Percentiles rank a stretch among this genome's conserved stretches.
phyloP scores from a whole-genome alignment of 2,329 filamentous ascomycete genomes.

The Fusarium sp. region DNA sequence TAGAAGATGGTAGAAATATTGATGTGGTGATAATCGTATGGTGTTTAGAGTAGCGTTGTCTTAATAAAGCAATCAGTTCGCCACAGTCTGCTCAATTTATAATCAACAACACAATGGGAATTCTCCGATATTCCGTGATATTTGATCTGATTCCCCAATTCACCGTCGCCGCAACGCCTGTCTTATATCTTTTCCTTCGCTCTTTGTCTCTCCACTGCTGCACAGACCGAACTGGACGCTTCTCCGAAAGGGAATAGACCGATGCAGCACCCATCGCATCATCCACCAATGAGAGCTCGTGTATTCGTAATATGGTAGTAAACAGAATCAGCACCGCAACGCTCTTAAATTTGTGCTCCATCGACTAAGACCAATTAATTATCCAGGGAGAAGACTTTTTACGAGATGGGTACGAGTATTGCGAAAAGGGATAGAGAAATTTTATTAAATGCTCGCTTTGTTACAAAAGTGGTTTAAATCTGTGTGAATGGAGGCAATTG shows the following conservation, averaged over 20 bases:
- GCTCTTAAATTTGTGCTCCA: neutral
- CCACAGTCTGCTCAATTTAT: constrained; percentile 10
- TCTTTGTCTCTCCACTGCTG: constrained; percentile 26
- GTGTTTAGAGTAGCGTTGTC: neutral
- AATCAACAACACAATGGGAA: constrained; percentile 2
- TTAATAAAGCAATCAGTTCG: constrained; percentile 9
- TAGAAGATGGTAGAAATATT: too few relatives aligned
- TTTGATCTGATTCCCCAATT: neutral
- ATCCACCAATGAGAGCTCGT: constrained; percentile 46
- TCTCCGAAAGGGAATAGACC: constrained; percentile 27
- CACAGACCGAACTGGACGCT: constrained; percentile 14
- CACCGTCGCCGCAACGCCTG: constrained; percentile 2
- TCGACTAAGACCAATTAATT: neutral
- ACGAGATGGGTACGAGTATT: neutral
- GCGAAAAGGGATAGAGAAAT: neutral
- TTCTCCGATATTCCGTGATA: neutral
- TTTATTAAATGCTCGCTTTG: constrained; percentile 6
- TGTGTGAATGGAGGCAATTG: neutral
- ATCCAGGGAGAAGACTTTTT: neutral
- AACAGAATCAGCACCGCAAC: constrained; percentile 13
- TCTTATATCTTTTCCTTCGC: constrained; percentile 34
- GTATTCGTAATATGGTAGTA: constrained; percentile 51
- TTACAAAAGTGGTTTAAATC: neutral
- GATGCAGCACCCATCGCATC: constrained; percentile 8
- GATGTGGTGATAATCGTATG: neutral